Evolutionary conservation across 2,329 filamentous ascomycete genomes (phyloP).

Genomic region (Aspergillus tamarii): DNA sequence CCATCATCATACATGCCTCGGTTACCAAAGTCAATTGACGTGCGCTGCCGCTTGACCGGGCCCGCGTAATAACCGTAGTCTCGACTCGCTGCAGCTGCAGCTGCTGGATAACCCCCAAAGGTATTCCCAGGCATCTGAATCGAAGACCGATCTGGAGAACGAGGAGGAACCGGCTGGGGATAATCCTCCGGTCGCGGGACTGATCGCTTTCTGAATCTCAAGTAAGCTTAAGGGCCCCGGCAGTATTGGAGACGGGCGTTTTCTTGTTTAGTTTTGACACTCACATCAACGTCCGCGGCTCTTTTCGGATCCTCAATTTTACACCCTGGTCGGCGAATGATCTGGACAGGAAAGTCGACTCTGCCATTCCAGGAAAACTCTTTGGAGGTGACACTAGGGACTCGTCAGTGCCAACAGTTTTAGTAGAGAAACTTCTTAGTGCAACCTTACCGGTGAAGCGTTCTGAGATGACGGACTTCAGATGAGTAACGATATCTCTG

Average conservation of each 20-base stretch:
- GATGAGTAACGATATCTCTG: constrained; percentile 52
- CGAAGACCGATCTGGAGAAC: constrained; percentile 42
- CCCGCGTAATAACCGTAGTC: constrained; percentile 41
- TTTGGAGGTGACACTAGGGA: constrained; percentile 56
- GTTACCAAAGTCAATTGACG: constrained; percentile 42
- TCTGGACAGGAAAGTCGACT: constrained; percentile 79
- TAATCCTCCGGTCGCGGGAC: constrained; percentile 44
- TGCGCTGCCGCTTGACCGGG: constrained; percentile 44
- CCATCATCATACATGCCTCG: constrained; percentile 42
- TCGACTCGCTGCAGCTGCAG: constrained; percentile 20
- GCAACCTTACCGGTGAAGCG: constrained; percentile 65
- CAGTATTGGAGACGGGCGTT: not conserved
- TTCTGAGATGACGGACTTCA: constrained; percentile 63
- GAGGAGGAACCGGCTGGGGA: constrained; percentile 37
- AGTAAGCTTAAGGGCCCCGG: constrained; percentile 18
- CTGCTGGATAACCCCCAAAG: constrained; percentile 37
- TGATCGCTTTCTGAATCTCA: constrained; percentile 40
- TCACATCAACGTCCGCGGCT: constrained; percentile 64
- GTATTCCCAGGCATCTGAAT: constrained; percentile 38
- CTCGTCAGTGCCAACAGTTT: constrained; percentile 16
- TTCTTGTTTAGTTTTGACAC: constrained; percentile 16
- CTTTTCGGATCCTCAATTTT: constrained; percentile 78
- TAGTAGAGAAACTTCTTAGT: not conserved
- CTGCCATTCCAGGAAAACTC: constrained; percentile 76
- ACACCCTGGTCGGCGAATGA: constrained; percentile 88